phyloP scores from a whole-genome alignment of 1,284 basidiomycete species.

The Gastroboletus turbinatus region DNA sequence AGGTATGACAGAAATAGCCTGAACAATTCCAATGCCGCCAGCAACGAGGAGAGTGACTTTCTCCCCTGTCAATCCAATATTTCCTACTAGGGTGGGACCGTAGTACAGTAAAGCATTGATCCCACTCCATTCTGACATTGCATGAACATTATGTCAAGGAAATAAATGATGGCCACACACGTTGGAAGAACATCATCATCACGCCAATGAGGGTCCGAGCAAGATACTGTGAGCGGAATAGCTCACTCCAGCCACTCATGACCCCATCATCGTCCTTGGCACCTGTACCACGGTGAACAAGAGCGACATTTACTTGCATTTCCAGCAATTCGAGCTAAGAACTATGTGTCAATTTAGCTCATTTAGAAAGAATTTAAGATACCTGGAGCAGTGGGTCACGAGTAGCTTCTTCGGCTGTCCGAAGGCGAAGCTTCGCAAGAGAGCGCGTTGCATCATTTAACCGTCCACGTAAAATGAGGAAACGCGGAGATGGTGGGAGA shows the following conservation, averaged over 20 bases:
- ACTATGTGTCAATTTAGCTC: neutral
- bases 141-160: neutral
- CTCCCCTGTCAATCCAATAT: slow-evolving; percentile 56
- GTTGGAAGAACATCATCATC: slow-evolving; percentile 78
- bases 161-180: slow-evolving; percentile 40
- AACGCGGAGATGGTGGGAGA: slow-evolving; percentile 73
- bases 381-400: slow-evolving; percentile 58
- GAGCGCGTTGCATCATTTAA: slow-evolving; percentile 52
- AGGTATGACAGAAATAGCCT: slow-evolving; percentile 74
- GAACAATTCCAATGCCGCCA: slow-evolving; percentile 78
- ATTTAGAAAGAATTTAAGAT: neutral
- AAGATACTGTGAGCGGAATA: slow-evolving; percentile 54
- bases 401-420: slow-evolving; percentile 37
- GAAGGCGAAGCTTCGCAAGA: slow-evolving; percentile 54
- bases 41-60: slow-evolving; percentile 62
- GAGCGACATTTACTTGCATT: slow-evolving; percentile 62
- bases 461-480: slow-evolving; percentile 58
- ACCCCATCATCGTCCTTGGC: slow-evolving; percentile 16
- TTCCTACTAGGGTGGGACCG: slow-evolving; percentile 68
- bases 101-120: slow-evolving; percentile 83
- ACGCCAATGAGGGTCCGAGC: slow-evolving; percentile 66
- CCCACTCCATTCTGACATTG: slow-evolving; percentile 69
- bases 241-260: slow-evolving; percentile 47
- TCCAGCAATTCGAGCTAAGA: slow-evolving; percentile 66
- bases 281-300: slow-evolving; percentile 40